Evolutionary conservation across 352 stramenopile species (phyloP).

Genomic region (Phytophthora palmivora): DNA sequence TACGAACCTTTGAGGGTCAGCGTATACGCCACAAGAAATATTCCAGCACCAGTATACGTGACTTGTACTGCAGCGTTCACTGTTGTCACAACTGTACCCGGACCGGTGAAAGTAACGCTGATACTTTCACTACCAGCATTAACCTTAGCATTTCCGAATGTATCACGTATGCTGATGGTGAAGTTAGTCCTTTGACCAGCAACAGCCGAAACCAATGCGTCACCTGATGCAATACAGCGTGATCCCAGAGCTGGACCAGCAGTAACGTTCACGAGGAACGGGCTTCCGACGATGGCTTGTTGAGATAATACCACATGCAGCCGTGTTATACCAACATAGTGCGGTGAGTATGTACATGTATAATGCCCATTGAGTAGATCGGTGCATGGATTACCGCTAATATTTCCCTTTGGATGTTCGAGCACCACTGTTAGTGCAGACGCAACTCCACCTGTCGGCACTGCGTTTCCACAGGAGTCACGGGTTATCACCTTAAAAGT

Average conservation of each 20-base stretch:
- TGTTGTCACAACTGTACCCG: constrained; percentile 27
- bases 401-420: constrained; percentile 46
- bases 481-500: constrained; percentile 65
- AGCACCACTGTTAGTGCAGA: constrained; percentile 47
- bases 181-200: constrained; percentile 58
- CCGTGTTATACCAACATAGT: constrained; percentile 46
- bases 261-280: constrained; percentile 56
- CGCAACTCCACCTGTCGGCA: constrained; percentile 46
- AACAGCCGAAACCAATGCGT: constrained; percentile 58
- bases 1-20: constrained; percentile 54
- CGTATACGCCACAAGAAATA: constrained; percentile 54
- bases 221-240: constrained; percentile 46
- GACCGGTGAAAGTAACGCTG: constrained; percentile 43
- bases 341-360: constrained; percentile 65
- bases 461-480: constrained; percentile 63
- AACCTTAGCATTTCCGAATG: constrained; percentile 65
- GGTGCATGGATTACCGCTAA: constrained; percentile 48
- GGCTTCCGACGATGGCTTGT: constrained; percentile 48
- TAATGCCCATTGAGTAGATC: constrained; percentile 69
- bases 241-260: constrained; percentile 61
- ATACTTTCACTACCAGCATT: constrained; percentile 64
- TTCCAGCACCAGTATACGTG: constrained; percentile 42
- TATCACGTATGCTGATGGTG: constrained; percentile 59
- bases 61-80: constrained; percentile 36
- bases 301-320: constrained; percentile 43